phyloP scores from a whole-genome alignment of 345 rosid species.

The Erodium maritimum region DNA sequence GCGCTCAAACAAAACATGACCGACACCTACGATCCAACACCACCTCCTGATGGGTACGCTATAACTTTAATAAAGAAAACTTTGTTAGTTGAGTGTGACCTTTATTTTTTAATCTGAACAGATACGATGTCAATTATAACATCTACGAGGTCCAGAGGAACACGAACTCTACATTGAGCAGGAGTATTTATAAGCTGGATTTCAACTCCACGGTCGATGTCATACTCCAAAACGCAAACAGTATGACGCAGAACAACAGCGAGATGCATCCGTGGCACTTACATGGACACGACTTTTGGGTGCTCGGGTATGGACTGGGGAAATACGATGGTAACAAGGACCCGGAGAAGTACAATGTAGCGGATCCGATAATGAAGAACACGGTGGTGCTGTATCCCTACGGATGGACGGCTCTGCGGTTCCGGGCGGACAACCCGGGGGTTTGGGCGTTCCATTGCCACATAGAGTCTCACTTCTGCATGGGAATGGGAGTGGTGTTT shows the following conservation, averaged over 20 bases:
- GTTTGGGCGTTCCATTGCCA: slow-evolving; percentile 74
- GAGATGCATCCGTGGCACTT: slow-evolving; percentile 87
- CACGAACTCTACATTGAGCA: slow-evolving; percentile 26
- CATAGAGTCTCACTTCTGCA: slow-evolving; percentile 50
- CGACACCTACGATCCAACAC: slow-evolving; percentile 25
- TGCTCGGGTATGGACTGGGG: slow-evolving; percentile 50
- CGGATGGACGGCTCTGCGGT: slow-evolving; percentile 69
- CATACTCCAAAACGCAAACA: slow-evolving; percentile 55
- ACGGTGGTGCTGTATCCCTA: slow-evolving; percentile 61
- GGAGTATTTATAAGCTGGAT: slow-evolving; percentile 31
- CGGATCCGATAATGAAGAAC: slow-evolving; percentile 62
- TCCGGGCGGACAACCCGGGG: slow-evolving; percentile 53
- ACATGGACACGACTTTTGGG: slow-evolving; percentile 88
- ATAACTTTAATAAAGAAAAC: too few relatives aligned
- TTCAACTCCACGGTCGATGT: slow-evolving; percentile 56
- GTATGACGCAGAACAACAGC: slow-evolving; percentile 22
- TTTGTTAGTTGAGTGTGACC: too few relatives aligned
- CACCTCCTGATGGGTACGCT: slow-evolving; percentile 25
- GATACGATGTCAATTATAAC: slow-evolving; percentile 15
- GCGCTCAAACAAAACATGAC: slow-evolving; percentile 35
- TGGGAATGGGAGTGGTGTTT: slow-evolving; percentile 67
- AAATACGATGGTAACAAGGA: slow-evolving; percentile 40
- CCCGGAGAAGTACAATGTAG: slow-evolving; percentile 37
- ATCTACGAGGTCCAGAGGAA: slow-evolving; percentile 4
- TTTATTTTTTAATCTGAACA: too few relatives aligned